Evolutionary conservation across 805 yeast species (phyloP).

Genomic region (Kodamaea kakaduensis): DNA sequence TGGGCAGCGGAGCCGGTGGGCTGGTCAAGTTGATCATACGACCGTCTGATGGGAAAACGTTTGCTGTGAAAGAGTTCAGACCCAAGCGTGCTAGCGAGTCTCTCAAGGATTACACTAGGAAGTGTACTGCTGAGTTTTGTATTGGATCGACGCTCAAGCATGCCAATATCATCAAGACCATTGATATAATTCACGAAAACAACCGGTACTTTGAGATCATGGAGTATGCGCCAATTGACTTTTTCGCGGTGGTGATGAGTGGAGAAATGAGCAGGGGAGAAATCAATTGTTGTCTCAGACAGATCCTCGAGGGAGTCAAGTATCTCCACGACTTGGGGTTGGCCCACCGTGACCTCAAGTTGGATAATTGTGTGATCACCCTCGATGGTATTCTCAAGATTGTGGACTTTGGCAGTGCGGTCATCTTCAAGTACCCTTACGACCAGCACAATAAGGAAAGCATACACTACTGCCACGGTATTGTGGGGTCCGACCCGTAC

Average conservation of each 20-base stretch:
- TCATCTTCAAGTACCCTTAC: constrained; percentile 72
- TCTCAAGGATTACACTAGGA: constrained; percentile 74
- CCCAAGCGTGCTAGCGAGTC: constrained; percentile 67
- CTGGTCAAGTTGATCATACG: constrained; percentile 70
- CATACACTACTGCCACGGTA: constrained; percentile 48
- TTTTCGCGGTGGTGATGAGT: constrained; percentile 84
- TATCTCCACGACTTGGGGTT: constrained; percentile 75
- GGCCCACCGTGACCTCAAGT: constrained; percentile 78
- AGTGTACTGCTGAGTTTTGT: constrained; percentile 86
- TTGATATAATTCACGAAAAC: constrained; percentile 69
- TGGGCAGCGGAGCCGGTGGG: constrained; percentile 89
- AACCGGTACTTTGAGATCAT: constrained; percentile 80
- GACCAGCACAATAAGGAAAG: constrained; percentile 30
- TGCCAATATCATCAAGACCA: constrained; percentile 74
- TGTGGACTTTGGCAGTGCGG: constrained; percentile 83
- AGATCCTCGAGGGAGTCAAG: constrained; percentile 65
- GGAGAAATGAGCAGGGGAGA: constrained; percentile 79
- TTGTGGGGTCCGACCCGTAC: constrained; percentile 85
- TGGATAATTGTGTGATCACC: constrained; percentile 80
- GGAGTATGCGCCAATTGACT: constrained; percentile 90
- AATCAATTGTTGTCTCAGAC: constrained; percentile 77
- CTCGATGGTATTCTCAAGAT: constrained; percentile 68
- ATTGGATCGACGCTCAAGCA: constrained; percentile 80
- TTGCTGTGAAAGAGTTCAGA: constrained; percentile 83
- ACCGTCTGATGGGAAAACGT: constrained; percentile 63